phyloP scores from a whole-genome alignment of 345 rosid genomes.

The Carallia brachiata region DNA sequence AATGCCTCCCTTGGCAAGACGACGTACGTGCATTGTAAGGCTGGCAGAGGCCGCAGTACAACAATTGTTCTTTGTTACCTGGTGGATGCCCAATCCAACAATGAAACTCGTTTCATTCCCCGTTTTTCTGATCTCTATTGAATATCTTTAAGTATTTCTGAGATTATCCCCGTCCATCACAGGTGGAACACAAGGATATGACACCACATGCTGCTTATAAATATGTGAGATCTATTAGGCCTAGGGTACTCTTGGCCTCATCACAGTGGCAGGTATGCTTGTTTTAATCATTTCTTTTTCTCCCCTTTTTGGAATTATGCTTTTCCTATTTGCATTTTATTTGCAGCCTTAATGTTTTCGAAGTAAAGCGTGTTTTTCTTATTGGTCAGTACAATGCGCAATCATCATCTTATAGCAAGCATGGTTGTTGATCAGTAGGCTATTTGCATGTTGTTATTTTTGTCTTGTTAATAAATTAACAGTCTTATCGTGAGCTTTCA shows the following conservation, averaged over 20 bases:
- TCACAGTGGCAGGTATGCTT: conserved; percentile 77
- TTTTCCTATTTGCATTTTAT: too few relatives aligned
- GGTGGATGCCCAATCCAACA: conserved; percentile 28
- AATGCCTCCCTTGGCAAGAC: conserved; percentile 56
- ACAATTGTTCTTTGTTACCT: conserved; percentile 90
- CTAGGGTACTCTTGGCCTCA: conserved; percentile 79
- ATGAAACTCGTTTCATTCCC: too few relatives aligned
- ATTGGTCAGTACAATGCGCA: too few relatives aligned
- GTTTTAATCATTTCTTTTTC: too few relatives aligned
- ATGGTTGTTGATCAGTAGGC: too few relatives aligned
- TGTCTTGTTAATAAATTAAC: too few relatives aligned
- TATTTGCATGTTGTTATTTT: too few relatives aligned
- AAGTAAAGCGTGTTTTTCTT: too few relatives aligned
- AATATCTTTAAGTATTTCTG: neutral
- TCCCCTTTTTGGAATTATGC: neutral
- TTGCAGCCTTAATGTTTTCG: too few relatives aligned
- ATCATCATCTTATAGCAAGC: too few relatives aligned
- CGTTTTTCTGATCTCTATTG: too few relatives aligned
- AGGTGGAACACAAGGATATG: conserved; percentile 84
- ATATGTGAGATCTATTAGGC: conserved; percentile 70
- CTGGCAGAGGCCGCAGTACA: conserved; percentile 98
- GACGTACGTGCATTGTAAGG: conserved; percentile 96
- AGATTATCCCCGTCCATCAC: conserved; percentile 10
- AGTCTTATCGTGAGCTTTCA: too few relatives aligned
- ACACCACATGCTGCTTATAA: conserved; percentile 71